These are phyloP conservation scores for Tolypocladium inflatum DNA, from an alignment of 2,329 filamentous ascomycete genomes.

Conservation along the genomic window DNA sequence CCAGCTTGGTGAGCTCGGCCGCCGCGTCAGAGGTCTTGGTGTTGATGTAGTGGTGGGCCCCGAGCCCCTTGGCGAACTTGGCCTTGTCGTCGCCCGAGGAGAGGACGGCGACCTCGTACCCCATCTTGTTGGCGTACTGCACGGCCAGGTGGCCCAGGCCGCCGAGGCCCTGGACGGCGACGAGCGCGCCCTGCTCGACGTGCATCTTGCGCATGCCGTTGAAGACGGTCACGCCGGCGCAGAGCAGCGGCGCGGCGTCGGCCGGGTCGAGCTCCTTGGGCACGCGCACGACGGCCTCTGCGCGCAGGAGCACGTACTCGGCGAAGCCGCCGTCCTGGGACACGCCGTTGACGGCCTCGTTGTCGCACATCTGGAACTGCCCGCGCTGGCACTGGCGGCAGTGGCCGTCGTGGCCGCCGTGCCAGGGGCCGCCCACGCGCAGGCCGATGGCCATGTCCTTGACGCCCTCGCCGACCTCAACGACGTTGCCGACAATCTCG, in stretches of 20 bases:
- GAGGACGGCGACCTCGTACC: constrained; percentile 61
- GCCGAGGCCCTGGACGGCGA: constrained; percentile 60
- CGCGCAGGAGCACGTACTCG: constrained; percentile 51
- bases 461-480: constrained; percentile 45
- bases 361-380: constrained; percentile 59
- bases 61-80: constrained; percentile 47
- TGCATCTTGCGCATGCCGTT: constrained; percentile 46
- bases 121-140: constrained; percentile 68
- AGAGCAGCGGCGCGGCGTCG: constrained; percentile 50
- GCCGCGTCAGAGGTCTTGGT: constrained; percentile 39
- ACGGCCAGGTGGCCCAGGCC: constrained; percentile 71
- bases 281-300: constrained; percentile 50
- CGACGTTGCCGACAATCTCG: constrained; percentile 58
- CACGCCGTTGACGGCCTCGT: constrained; percentile 54
- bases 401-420: constrained; percentile 44
- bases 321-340: constrained; percentile 58
- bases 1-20: constrained; percentile 41
- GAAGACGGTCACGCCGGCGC: constrained; percentile 56
- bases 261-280: constrained; percentile 42
- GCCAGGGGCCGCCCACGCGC: constrained; percentile 44
- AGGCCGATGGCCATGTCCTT: constrained; percentile 51
- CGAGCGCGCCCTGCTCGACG: constrained; percentile 40
- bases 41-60: constrained; percentile 37
- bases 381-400: constrained; percentile 57
- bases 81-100: constrained; percentile 58